Evolutionary conservation across 2,329 filamentous ascomycete species (phyloP), one percentile per base, ranked within the genome.

Genomic region (Didymella lethalis): DNA sequence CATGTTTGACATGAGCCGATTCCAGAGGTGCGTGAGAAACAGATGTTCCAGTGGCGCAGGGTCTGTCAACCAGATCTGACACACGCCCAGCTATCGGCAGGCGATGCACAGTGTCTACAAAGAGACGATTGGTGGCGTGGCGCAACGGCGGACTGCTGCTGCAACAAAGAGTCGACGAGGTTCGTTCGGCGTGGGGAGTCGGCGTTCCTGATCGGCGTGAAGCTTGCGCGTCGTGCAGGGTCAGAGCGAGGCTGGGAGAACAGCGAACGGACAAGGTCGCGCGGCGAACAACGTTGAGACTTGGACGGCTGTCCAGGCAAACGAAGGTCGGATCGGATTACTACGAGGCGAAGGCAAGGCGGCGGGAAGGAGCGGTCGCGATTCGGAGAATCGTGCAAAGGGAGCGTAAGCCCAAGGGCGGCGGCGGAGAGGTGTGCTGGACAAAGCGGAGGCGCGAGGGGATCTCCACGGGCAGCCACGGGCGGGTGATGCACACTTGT

Each of bases 311-410:
- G 43, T 32, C 32, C 54, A 51, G 29, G 52, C 41, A 62, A 74
- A 73, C 53, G 69, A 74, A 63, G 63, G 71, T 64, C 62, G 63
- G 54, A 55, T 56, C 53, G 59, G 51, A 73, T 66, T 69, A 68
- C 57, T 55, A 59, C 53, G 43, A 40, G 40, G 48, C 26, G 25
- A 57, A 65, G 47, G 62, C 62, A 58, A 60, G 59, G 54, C 57
- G 55, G 64, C 52, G 58, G 53, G 62, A 75, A 75, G 50, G 73
- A 74, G 66, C 57, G 72, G 66, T 68, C 57, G 73, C 70, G 72
- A 74, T 73, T 72, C 66, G 64, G 66, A 62, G 73, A 76, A 76
- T 72, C 72, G 67, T 65, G 56, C 55, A 64, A 69, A 72, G 72
- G 65, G 74, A 77, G 73, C 68, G 75, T 75, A 54, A 62, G 64